Conservation (phyloP, 345 rosid species). For the Camelina sativa region DNA sequence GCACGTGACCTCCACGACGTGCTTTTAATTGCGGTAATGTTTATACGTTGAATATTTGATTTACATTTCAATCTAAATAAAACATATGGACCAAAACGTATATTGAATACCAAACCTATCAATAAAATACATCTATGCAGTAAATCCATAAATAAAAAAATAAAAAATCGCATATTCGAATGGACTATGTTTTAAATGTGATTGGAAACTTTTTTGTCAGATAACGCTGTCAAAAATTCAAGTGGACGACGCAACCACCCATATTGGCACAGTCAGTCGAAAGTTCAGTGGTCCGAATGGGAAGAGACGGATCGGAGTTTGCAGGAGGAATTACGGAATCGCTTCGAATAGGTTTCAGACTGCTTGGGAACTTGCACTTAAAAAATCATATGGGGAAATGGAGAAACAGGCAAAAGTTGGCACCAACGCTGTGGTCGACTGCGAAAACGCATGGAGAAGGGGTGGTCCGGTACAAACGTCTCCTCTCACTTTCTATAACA, state of each 20-base stretch:
- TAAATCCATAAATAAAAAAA: background rate
- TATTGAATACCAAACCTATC: too few relatives aligned
- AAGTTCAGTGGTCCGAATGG: slow-evolving; percentile 9
- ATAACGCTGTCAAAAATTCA: background rate
- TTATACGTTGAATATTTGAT: too few relatives aligned
- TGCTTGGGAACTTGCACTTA: slow-evolving; percentile 15
- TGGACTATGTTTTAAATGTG: background rate
- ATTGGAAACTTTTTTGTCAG: slow-evolving; percentile 7
- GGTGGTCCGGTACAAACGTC: slow-evolving; percentile 11
- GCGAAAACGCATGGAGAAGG: slow-evolving; percentile 5
- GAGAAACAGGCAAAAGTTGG: background rate
- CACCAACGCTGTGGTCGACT: slow-evolving; percentile 11
- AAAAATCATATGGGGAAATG: background rate
- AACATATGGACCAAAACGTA: background rate
- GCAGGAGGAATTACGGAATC: slow-evolving; percentile 7
- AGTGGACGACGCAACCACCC: slow-evolving; percentile 12
- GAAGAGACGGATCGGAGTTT: slow-evolving; percentile 19
- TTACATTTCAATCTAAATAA: too few relatives aligned
- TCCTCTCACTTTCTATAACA: slow-evolving; percentile 23
- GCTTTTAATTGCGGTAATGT: slow-evolving; percentile 19
- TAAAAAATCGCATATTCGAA: background rate
- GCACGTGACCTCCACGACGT: slow-evolving; percentile 9
- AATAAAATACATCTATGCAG: background rate
- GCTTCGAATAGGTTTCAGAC: slow-evolving; percentile 15
- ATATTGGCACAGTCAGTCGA: background rate